Conservation (phyloP, 192 early-diverging fungal genomes). For the Entomortierella chlamydospora region DNA sequence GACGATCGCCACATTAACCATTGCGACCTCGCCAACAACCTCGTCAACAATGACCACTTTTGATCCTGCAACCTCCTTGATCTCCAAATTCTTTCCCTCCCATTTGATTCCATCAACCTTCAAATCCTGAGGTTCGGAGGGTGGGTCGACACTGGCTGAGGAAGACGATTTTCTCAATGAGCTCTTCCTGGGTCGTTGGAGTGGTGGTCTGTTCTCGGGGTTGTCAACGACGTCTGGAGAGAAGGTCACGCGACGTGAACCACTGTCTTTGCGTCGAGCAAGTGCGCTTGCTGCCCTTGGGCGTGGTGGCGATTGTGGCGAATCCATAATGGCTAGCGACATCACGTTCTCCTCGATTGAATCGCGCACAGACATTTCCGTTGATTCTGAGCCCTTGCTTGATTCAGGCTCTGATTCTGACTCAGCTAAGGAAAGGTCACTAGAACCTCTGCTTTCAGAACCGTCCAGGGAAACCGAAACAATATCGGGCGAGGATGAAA, state of each 20-base stretch:
- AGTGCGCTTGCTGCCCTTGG: constrained; percentile 9
- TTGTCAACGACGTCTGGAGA: constrained; percentile 40
- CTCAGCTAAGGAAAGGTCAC: not conserved
- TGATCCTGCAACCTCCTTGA: not conserved
- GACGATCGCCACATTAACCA: not conserved
- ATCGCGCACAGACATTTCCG: not conserved
- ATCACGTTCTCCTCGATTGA: not conserved
- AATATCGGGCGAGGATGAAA: not conserved
- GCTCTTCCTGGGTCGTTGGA: constrained; percentile 5
- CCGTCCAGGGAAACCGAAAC: not conserved
- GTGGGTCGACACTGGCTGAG: not conserved
- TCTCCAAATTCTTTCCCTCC: not conserved
- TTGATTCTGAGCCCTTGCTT: not conserved
- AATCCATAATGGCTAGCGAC: constrained; percentile 7
- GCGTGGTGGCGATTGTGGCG: constrained; percentile 15
- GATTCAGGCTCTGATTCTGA: too few species aligned
- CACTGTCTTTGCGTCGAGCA: not conserved
- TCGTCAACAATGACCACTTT: not conserved
- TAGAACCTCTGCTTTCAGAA: not conserved
- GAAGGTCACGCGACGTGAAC: constrained; percentile 23
- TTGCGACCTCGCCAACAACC: not conserved
- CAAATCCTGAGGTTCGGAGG: not conserved
- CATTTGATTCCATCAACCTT: not conserved
- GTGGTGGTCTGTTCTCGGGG: constrained; percentile 13
- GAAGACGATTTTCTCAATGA: not conserved